Evolutionary conservation across 176 grass and related monocot species (phyloP).

Genomic region (Oryza brachyantha): DNA sequence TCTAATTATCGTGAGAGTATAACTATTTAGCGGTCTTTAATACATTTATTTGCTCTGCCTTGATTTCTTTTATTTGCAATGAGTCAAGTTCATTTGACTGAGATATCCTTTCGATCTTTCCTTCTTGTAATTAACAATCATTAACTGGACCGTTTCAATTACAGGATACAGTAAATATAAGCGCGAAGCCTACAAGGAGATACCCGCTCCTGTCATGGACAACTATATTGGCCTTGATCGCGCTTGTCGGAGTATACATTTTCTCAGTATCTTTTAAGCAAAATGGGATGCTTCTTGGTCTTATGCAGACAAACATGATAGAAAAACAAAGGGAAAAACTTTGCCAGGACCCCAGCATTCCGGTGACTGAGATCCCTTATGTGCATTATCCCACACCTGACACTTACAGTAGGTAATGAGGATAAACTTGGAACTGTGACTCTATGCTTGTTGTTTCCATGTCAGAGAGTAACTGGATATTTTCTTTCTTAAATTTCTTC

Average conservation of each 20-base stretch:
- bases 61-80: background rate
- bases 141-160: background rate
- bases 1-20: background rate
- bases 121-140: background rate
- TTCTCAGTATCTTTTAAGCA: slow-evolving; percentile 69
- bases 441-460: background rate
- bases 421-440: background rate
- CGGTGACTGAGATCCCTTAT: slow-evolving; percentile 53
- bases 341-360: slow-evolving; percentile 48
- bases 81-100: background rate
- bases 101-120: background rate
- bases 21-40: background rate
- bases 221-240: slow-evolving; percentile 58
- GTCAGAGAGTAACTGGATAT: background rate
- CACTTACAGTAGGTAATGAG: slow-evolving; percentile 79
- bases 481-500: slow-evolving; percentile 25
- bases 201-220: slow-evolving; percentile 65
- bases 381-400: slow-evolving; percentile 70
- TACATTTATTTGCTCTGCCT: background rate
- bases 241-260: slow-evolving; percentile 74
- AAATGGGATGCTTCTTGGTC: slow-evolving; percentile 60
- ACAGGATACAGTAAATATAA: slow-evolving; percentile 40
- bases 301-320: slow-evolving; percentile 53
- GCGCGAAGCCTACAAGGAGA: slow-evolving; percentile 56
- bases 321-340: slow-evolving; percentile 45